Conservation (phyloP, 2,329 filamentous ascomycete species). For the Alternaria viburni region DNA sequence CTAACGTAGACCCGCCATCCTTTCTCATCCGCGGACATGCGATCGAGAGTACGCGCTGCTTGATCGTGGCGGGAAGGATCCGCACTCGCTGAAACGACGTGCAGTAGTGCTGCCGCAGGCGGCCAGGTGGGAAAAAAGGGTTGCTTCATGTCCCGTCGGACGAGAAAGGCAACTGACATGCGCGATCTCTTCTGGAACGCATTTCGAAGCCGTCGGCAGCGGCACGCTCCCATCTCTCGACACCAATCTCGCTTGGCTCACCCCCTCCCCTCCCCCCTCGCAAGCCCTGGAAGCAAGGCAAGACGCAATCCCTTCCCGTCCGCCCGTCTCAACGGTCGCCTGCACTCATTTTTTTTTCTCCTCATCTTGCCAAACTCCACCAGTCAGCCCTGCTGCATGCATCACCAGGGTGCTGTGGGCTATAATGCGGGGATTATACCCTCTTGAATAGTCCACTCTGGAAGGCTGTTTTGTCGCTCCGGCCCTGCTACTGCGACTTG, state of each 20-base stretch:
- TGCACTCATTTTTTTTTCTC: conserved; percentile 15
- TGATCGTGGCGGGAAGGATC: conserved; percentile 24
- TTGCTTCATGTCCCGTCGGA: conserved; percentile 1
- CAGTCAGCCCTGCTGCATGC: conserved; percentile 20
- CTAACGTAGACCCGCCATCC: background rate
- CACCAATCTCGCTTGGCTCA: conserved; percentile 23
- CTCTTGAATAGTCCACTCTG: conserved; percentile 17
- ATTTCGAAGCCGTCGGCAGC: conserved; percentile 18
- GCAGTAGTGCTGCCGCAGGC: conserved; percentile 20
- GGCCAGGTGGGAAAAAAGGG: background rate
- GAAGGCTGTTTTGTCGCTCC: conserved; percentile 26
- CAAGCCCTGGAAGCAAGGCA: background rate
- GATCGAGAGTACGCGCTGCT: conserved; percentile 2
- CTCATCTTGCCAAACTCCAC: conserved; percentile 1
- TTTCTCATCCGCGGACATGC: conserved; percentile 1
- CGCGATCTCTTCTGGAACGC: conserved; percentile 16
- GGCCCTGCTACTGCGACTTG: conserved; percentile 13
- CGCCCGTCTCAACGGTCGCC: conserved; percentile 35
- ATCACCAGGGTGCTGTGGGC: conserved; percentile 19
- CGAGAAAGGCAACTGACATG: conserved; percentile 1
- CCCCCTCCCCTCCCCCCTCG: conserved; percentile 4
- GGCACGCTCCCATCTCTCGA: conserved; percentile 8
- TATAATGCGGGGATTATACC: conserved; percentile 45
- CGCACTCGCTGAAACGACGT: conserved; percentile 22
- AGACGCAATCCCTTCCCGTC: conserved; percentile 27